Conservation (phyloP, 1,139 yeast genomes). For the Saccharomyces hybrid region DNA sequence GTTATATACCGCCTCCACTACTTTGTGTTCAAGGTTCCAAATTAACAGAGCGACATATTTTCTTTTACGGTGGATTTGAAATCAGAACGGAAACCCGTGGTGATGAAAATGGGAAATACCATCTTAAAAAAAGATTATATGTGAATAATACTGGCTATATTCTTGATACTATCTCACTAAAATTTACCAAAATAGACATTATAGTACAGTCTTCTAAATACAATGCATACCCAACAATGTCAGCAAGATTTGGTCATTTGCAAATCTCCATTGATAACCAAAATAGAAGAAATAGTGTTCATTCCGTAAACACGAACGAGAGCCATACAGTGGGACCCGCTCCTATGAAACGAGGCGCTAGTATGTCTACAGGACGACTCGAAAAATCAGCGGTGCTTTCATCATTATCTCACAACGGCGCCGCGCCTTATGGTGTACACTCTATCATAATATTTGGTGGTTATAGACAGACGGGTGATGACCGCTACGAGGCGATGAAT, state of each 20-base stretch:
- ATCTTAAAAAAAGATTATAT: constrained; percentile 30
- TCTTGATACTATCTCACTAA: constrained; percentile 34
- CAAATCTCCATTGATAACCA: constrained; percentile 25
- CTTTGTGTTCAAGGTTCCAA: constrained; percentile 35
- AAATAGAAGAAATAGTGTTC: not conserved
- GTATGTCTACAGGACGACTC: not conserved
- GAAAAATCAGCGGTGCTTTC: not conserved
- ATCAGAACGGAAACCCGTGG: constrained; percentile 29
- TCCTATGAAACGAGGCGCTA: not conserved
- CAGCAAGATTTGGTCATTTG: constrained; percentile 43
- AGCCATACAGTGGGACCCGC: not conserved
- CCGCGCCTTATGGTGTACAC: constrained; percentile 8
- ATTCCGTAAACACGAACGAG: not conserved
- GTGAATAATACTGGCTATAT: constrained; percentile 37
- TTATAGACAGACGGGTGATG: constrained; percentile 27
- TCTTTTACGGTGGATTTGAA: constrained; percentile 43
- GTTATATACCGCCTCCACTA: constrained; percentile 38
- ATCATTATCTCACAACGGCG: not conserved
- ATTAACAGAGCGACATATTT: constrained; percentile 36
- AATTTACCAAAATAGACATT: constrained; percentile 35
- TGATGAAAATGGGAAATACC: constrained; percentile 25
- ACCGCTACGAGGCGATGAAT: constrained; percentile 36
- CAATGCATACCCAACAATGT: constrained; percentile 32
- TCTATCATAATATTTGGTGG: constrained; percentile 40
- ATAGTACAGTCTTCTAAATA: constrained; percentile 36